Conservation (phyloP, 2,329 filamentous ascomycete genomes). For the Fusarium decemcellulare region DNA sequence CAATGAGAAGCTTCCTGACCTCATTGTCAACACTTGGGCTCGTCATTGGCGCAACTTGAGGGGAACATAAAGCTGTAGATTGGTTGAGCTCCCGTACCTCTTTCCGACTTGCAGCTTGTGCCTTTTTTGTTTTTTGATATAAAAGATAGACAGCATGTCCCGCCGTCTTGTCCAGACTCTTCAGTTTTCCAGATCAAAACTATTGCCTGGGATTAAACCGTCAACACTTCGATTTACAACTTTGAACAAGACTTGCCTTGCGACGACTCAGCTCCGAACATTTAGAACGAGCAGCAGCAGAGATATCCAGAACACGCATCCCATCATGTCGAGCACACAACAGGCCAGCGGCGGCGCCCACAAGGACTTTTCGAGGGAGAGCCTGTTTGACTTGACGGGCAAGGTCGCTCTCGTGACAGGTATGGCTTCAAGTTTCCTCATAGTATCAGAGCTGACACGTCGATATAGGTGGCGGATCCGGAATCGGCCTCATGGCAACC, state of each 20-base stretch:
- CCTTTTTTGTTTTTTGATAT: constrained; percentile 6
- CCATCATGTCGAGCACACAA: constrained; percentile 39
- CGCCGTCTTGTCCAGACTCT: constrained; percentile 16
- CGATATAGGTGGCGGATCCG: constrained; percentile 65
- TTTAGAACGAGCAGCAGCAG: constrained; percentile 13
- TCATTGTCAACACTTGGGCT: constrained; percentile 25
- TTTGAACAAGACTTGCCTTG: constrained; percentile 3
- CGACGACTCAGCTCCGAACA: constrained; percentile 10
- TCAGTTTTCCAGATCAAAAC: constrained; percentile 8
- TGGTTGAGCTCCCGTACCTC: too few relatives aligned
- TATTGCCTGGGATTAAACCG: constrained; percentile 1
- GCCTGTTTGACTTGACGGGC: constrained; percentile 59
- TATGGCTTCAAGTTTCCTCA: constrained; percentile 28
- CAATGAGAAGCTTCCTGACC: constrained; percentile 3
- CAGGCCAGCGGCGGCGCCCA: constrained; percentile 40
- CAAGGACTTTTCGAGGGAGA: constrained; percentile 51
- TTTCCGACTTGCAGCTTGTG: constrained; percentile 2
- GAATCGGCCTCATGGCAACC: constrained; percentile 78
- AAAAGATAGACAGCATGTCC: constrained; percentile 28
- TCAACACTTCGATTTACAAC: constrained; percentile 13
- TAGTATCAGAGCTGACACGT: neutral
- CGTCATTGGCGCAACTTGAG: constrained; percentile 23
- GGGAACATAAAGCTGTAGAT: neutral
- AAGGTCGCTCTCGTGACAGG: constrained; percentile 63
- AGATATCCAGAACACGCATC: neutral